Percentiles rank a stretch among this genome's conserved stretches.
phyloP scores from a whole-genome alignment of 495 filamentous ascomycete genomes.

The Aspergillus avenaceus region DNA sequence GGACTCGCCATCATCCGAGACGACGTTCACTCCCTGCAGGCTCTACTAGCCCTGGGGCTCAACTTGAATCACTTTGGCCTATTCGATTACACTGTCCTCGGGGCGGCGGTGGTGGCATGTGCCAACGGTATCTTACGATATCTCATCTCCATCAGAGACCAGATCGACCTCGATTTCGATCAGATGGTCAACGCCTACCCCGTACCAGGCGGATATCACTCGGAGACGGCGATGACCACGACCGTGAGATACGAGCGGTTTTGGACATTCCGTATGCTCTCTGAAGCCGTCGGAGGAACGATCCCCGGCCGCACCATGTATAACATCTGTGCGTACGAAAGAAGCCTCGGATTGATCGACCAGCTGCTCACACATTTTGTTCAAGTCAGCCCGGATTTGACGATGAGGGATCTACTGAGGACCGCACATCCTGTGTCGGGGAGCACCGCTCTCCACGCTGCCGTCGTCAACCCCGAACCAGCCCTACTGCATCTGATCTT shows the following conservation, averaged over 20 bases:
- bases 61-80: neutral
- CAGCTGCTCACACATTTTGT: too few species aligned
- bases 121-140: neutral
- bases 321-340: neutral
- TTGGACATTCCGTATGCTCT: neutral
- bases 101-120: neutral
- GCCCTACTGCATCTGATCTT: neutral
- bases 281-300: neutral
- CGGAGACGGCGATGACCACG: neutral
- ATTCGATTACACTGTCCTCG: neutral
- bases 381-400: neutral
- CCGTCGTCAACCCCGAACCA: too few species aligned
- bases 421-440: too few species aligned
- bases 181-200: neutral
- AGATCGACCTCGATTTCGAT: neutral
- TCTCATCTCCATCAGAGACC: neutral
- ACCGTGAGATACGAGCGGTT: neutral
- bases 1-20: neutral
- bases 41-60: neutral
- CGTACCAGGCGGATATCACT: neutral
- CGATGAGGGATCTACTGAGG: neutral
- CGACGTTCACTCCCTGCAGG: neutral
- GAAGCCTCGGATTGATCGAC: too few species aligned
- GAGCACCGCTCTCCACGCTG: neutral
- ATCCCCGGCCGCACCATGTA: neutral